phyloP scores from a whole-genome alignment of 225 moss, liverwort and hornwort genomes.

The Pseudisothecium myosuroides region DNA sequence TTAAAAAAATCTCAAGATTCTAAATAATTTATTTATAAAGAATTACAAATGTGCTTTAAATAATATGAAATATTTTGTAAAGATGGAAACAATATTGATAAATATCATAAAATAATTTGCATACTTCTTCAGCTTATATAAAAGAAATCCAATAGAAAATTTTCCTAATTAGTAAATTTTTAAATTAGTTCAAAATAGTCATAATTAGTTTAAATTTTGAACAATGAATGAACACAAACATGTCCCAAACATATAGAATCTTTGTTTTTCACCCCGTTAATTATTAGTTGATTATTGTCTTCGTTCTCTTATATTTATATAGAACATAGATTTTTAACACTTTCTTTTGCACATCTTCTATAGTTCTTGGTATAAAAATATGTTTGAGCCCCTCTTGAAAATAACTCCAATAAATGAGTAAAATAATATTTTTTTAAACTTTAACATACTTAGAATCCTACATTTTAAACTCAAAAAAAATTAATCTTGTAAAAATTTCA shows the following conservation, averaged over 20 bases:
- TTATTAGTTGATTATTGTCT: no score
- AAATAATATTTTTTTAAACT: not conserved
- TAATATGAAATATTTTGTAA: not conserved
- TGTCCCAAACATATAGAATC: no score
- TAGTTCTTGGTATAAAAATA: rapidly evolving
- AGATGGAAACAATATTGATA: not conserved
- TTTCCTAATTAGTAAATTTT: no score
- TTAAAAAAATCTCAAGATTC: not conserved
- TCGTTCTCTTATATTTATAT: no score
- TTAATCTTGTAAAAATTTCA: not conserved
- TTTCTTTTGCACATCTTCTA: not conserved
- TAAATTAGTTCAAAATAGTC: no score
- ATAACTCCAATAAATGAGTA: not conserved
- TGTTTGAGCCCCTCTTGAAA: not conserved
- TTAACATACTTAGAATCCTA: not conserved
- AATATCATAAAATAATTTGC: not conserved
- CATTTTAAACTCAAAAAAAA: not conserved
- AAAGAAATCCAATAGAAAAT: no score
- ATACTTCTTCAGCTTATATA: no score
- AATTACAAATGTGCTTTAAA: not conserved
- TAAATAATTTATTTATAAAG: not conserved
- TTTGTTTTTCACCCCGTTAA: no score
- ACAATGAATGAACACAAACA: no score
- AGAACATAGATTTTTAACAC: no score
- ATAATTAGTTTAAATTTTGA: no score